Conservation (phyloP, 495 filamentous ascomycete genomes). For the Penicillium macrosclerotiorum region DNA sequence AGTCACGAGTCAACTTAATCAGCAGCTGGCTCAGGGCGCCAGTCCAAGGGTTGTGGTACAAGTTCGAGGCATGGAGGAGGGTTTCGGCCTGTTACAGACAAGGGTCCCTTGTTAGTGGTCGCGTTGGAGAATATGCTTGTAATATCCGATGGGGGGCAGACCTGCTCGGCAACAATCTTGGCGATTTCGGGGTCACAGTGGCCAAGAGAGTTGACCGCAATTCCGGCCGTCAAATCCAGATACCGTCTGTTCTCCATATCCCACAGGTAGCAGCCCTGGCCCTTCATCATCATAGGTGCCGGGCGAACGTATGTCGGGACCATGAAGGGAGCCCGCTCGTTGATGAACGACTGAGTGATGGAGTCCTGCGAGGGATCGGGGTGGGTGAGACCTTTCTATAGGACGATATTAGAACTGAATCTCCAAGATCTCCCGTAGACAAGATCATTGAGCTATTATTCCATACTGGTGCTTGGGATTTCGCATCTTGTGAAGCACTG, state of each 20-base stretch:
- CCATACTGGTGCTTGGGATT: conserved; percentile 21
- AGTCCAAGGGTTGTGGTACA: conserved; percentile 95
- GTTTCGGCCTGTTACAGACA: conserved; percentile 56
- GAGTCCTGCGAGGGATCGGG: conserved; percentile 80
- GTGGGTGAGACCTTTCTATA: conserved; percentile 67
- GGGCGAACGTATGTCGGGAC: conserved; percentile 92
- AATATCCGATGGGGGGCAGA: conserved; percentile 33
- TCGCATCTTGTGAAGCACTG: conserved; percentile 26
- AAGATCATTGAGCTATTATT: too few relatives aligned
- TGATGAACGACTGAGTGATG: conserved; percentile 66
- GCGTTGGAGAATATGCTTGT: neutral
- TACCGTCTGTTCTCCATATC: conserved; percentile 87
- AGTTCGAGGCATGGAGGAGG: conserved; percentile 86
- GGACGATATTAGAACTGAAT: too few relatives aligned
- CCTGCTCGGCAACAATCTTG: conserved; percentile 72
- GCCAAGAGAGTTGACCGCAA: conserved; percentile 90
- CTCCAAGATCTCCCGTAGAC: too few relatives aligned
- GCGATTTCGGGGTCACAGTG: conserved; percentile 76
- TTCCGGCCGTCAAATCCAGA: conserved; percentile 91
- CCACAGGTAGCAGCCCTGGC: conserved; percentile 81
- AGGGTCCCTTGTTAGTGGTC: conserved; percentile 14
- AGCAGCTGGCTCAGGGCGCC: conserved; percentile 82
- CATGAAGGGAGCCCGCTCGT: conserved; percentile 78
- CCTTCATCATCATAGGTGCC: conserved; percentile 83
- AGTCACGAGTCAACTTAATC: conserved; percentile 69